Percentiles rank a stretch among this genome's conserved stretches.
These are phyloP conservation scores for Apiotrichum gracile DNA, from an alignment of 1,284 basidiomycete genomes.

Conservation along the genomic window DNA sequence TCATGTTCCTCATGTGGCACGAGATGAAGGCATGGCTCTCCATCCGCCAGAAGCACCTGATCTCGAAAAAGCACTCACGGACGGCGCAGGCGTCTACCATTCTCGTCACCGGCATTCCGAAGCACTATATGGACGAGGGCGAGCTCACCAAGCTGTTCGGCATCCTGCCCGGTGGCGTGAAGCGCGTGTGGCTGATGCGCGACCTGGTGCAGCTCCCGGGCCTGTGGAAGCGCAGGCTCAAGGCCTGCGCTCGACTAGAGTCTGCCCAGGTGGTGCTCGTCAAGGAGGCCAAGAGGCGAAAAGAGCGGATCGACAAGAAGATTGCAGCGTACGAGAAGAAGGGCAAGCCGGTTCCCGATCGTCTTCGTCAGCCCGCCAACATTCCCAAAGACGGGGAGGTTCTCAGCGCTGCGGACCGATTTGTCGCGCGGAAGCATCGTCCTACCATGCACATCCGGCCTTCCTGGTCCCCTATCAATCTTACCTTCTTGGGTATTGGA, in stretches of 20 bases:
- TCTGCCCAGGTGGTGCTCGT: constrained; percentile 58
- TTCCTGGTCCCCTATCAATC: constrained; percentile 55
- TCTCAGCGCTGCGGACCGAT: constrained; percentile 49
- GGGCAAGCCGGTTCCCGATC: constrained; percentile 33
- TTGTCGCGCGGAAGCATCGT: constrained; percentile 63
- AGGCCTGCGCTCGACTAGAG: constrained; percentile 60
- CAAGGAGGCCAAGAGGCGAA: constrained; percentile 49
- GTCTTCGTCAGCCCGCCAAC: constrained; percentile 28
- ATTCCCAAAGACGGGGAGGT: constrained; percentile 14
- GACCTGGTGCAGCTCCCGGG: constrained; percentile 59
- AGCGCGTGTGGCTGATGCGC: constrained; percentile 67
- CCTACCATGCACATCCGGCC: constrained; percentile 72
- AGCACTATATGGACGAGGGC: constrained; percentile 57
- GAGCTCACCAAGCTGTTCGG: constrained; percentile 60
- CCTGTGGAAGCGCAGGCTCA: constrained; percentile 56
- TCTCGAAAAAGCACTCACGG: constrained; percentile 57
- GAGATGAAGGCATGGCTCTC: constrained; percentile 63
- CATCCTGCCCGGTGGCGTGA: constrained; percentile 70
- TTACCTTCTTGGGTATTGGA: constrained; percentile 57
- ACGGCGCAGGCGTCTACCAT: constrained; percentile 70
- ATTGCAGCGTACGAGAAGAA: constrained; percentile 31
- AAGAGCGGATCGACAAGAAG: constrained; percentile 26
- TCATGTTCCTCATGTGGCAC: constrained; percentile 60
- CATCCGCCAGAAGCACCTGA: constrained; percentile 64
- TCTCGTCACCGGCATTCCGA: constrained; percentile 66